phyloP scores from a whole-genome alignment of 2,329 filamentous ascomycete species.

The Aspergillus piperis region DNA sequence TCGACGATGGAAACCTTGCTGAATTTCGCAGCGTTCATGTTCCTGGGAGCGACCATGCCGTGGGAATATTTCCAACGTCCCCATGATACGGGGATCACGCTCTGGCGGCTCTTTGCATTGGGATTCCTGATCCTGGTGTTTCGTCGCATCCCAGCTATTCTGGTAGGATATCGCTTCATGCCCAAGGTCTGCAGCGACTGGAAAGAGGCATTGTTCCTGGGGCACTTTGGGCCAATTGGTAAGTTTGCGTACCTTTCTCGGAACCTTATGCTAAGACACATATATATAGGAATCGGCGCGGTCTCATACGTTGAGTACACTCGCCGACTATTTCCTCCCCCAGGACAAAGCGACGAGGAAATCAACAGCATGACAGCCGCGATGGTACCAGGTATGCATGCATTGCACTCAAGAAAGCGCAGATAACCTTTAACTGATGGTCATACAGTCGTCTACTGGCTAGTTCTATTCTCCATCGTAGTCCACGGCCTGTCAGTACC shows the following conservation, averaged over 20 bases:
- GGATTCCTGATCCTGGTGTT: conserved; percentile 57
- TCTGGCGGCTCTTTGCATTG: conserved; percentile 53
- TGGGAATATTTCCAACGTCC: conserved; percentile 59
- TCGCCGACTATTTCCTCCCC: conserved; percentile 45
- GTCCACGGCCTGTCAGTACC: conserved; percentile 45
- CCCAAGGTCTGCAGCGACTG: conserved; percentile 54
- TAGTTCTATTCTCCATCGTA: conserved; percentile 45
- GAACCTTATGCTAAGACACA: neutral
- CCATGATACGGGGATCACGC: conserved; percentile 55
- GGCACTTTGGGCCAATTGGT: conserved; percentile 54
- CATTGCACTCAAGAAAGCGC: neutral
- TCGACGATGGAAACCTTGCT: conserved; percentile 59
- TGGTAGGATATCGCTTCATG: conserved; percentile 59
- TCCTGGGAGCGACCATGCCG: conserved; percentile 58
- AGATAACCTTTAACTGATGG: neutral
- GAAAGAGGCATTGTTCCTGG: conserved; percentile 63
- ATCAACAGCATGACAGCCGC: conserved; percentile 44
- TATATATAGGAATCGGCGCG: conserved; percentile 43
- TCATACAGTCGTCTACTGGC: conserved; percentile 48
- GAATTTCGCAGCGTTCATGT: conserved; percentile 64
- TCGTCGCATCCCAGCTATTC: conserved; percentile 59
- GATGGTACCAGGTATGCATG: conserved; percentile 41
- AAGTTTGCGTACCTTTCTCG: conserved; percentile 5
- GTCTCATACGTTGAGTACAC: conserved; percentile 52
- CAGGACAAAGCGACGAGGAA: conserved; percentile 41